Conservation (phyloP, 768 basidiomycete species). For the Nidularia pulvinata region DNA sequence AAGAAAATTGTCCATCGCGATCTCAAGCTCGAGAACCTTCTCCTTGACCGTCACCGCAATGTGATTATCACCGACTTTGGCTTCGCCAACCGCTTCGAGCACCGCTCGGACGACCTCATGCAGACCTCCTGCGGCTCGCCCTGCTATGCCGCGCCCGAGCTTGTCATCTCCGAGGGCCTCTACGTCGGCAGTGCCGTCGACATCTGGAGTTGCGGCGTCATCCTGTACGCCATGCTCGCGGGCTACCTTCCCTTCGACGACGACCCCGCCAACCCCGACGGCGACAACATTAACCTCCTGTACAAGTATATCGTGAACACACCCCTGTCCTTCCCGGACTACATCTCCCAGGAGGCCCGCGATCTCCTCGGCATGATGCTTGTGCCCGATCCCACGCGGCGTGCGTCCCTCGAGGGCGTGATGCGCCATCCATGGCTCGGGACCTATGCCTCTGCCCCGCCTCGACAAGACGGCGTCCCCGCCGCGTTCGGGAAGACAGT, state of each 20-base stretch:
- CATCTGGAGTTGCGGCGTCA: slow-evolving; percentile 97
- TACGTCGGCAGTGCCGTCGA: slow-evolving; percentile 98
- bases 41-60: slow-evolving; percentile 96
- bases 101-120: slow-evolving; percentile 93
- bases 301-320: slow-evolving; percentile 99
- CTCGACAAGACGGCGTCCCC: slow-evolving; percentile 23
- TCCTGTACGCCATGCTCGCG: slow-evolving; percentile 95
- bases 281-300: slow-evolving; percentile 98
- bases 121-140: slow-evolving; percentile 97
- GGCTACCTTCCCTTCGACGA: slow-evolving; percentile 99
- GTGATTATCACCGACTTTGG: slow-evolving; percentile 99
- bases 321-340: slow-evolving; percentile 95
- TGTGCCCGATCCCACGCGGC: slow-evolving; percentile 84
- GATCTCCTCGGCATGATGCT: slow-evolving; percentile 91
- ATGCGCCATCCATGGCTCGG: slow-evolving; percentile 92
- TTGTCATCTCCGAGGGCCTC: slow-evolving; percentile 96
- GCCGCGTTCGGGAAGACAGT: slow-evolving; percentile 67
- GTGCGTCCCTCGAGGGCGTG: slow-evolving; percentile 74
- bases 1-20: slow-evolving; percentile 99
- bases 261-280: slow-evolving; percentile 97
- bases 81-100: slow-evolving; percentile 97
- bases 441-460: slow-evolving; percentile 49
- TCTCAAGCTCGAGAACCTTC: slow-evolving; percentile 97
- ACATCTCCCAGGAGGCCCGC: slow-evolving; percentile 82
- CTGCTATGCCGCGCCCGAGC: slow-evolving; percentile 97